Evolutionary conservation across 2,329 filamentous ascomycete species (phyloP).

Genomic region (Furcasterigmium sp.): DNA sequence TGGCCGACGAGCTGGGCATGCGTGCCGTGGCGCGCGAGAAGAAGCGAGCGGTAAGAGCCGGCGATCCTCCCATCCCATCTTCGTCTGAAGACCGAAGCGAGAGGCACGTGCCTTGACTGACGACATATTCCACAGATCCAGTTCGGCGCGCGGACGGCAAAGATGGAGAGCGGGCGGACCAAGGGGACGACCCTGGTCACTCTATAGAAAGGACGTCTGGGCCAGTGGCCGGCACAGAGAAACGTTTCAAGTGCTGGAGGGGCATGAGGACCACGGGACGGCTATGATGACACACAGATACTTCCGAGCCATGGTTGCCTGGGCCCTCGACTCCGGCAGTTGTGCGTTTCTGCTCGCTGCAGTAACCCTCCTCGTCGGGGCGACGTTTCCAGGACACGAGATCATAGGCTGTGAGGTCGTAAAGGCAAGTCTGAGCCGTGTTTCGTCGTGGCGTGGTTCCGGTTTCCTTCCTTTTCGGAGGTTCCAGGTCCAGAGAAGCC

Average conservation of each 20-base stretch:
- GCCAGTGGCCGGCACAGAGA: slow-evolving; percentile 6
- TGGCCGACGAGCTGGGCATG: slow-evolving; percentile 73
- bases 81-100: background rate
- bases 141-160: slow-evolving; percentile 76
- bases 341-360: slow-evolving; percentile 44
- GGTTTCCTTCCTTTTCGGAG: background rate
- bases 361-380: slow-evolving; percentile 37
- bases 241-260: slow-evolving; percentile 10
- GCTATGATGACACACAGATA: slow-evolving; percentile 73
- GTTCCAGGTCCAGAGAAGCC: background rate
- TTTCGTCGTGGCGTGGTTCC: background rate
- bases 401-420: slow-evolving; percentile 40
- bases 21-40: slow-evolving; percentile 71
- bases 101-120: no score
- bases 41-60: slow-evolving; percentile 71
- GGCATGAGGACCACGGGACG: slow-evolving; percentile 14
- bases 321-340: slow-evolving; percentile 10
- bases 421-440: slow-evolving; percentile 63
- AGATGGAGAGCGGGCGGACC: slow-evolving; percentile 67
- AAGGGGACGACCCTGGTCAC: slow-evolving; percentile 62
- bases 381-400: slow-evolving; percentile 12
- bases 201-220: slow-evolving; percentile 6
- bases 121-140: slow-evolving; percentile 58
- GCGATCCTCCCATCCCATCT: background rate
- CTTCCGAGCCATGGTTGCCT: slow-evolving; percentile 54